A percentile compares a stretch with the other conserved stretches of the same genome.
phyloP scores from a whole-genome alignment of 441 rosid species.

The Melastoma candidum region DNA sequence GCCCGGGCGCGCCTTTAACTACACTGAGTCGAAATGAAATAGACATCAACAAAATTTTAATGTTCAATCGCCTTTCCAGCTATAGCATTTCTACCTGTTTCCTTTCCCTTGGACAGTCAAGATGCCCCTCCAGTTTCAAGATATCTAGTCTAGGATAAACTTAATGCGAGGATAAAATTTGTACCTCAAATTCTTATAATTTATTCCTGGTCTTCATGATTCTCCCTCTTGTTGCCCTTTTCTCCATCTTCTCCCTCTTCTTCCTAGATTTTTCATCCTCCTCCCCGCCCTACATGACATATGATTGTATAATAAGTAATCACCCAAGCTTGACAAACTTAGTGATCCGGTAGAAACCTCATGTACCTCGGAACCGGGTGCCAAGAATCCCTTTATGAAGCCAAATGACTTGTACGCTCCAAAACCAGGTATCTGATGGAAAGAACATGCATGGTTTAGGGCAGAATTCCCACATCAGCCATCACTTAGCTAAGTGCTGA shows the following conservation, averaged over 20 bases:
- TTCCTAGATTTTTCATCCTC: conserved; percentile 61
- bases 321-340: background rate
- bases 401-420: conserved; percentile 64
- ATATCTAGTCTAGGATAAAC: no score
- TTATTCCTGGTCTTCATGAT: conserved; percentile 39
- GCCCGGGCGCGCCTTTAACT: no score
- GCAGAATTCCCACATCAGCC: no score
- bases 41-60: no score
- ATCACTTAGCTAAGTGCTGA: no score
- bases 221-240: conserved; percentile 44
- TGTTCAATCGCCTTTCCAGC: no score
- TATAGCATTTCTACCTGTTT: no score
- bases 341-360: background rate
- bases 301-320: background rate
- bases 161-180: no score
- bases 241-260: conserved; percentile 66
- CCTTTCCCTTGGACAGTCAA: no score
- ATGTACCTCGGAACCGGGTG: conserved; percentile 59
- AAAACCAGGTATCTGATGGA: conserved; percentile 54
- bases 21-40: no score
- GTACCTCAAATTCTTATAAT: background rate
- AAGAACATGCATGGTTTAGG: no score
- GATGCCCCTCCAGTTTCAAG: no score
- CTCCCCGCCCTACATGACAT: conserved; percentile 26
- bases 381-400: conserved; percentile 48